A percentile compares a stretch with the other conserved stretches of the same genome.
phyloP scores from a whole-genome alignment of 257 asterid genomes.

The Solanum appendiculatum region DNA sequence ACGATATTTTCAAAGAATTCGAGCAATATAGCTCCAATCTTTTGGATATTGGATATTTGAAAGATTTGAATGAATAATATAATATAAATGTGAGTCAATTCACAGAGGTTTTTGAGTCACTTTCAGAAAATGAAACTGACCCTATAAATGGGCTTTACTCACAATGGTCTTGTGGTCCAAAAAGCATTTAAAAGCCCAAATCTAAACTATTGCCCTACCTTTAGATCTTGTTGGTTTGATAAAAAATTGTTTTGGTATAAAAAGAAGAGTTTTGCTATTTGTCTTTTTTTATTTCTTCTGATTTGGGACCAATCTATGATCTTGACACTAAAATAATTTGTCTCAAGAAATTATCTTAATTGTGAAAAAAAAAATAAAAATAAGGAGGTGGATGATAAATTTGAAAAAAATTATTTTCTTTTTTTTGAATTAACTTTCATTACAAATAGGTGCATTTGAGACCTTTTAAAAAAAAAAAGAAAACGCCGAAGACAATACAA shows the following conservation, averaged over 20 bases:
- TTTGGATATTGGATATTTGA: neutral
- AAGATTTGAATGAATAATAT: neutral
- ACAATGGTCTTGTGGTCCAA: neutral
- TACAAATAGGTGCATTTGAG: neutral
- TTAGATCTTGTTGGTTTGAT: neutral
- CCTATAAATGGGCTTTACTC: neutral
- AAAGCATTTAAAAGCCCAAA: neutral
- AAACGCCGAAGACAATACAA: neutral
- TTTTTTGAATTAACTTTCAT: neutral
- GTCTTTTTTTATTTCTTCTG: neutral
- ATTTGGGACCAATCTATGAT: neutral
- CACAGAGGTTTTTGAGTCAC: neutral
- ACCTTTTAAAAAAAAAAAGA: neutral
- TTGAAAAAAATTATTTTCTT: neutral
- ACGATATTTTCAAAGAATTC: neutral
- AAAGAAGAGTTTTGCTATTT: neutral
- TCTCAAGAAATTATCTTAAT: neutral
- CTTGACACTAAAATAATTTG: neutral
- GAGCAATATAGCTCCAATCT: neutral
- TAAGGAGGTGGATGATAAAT: neutral
- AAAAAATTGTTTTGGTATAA: neutral
- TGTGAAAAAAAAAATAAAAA: neutral
- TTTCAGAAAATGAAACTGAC: neutral
- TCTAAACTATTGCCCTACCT: neutral
- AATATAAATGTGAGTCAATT: neutral